Evolutionary conservation across 768 basidiomycete genomes (phyloP).

Genomic region (Exidia glandulosa): DNA sequence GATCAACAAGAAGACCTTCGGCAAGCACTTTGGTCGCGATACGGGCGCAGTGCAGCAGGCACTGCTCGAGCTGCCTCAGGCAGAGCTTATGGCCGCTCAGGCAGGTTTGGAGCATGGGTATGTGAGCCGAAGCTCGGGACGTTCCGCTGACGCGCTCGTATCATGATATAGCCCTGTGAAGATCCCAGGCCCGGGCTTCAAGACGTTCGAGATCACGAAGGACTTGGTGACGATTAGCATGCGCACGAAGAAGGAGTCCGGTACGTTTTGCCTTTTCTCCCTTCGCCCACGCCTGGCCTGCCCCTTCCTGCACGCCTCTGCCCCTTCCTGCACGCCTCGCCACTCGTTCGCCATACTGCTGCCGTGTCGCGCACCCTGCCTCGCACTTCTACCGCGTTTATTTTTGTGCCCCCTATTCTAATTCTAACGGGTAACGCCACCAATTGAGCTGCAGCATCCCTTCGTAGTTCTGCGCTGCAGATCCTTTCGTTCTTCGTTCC

Average conservation of each 20-base stretch:
- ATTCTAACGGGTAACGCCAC: too few relatives aligned
- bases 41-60: slow-evolving; percentile 52
- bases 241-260: slow-evolving; percentile 78
- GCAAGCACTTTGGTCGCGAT: slow-evolving; percentile 82
- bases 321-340: slow-evolving; percentile 12
- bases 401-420: too few relatives aligned
- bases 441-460: too few relatives aligned
- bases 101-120: slow-evolving; percentile 67
- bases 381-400: too few relatives aligned
- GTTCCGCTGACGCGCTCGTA: background rate
- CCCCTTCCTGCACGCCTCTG: background rate
- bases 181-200: slow-evolving; percentile 49
- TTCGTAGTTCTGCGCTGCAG: too few relatives aligned
- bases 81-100: slow-evolving; percentile 52
- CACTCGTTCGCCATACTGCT: too few relatives aligned
- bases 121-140: too few relatives aligned
- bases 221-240: slow-evolving; percentile 68
- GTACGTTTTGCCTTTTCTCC: slow-evolving; percentile 21
- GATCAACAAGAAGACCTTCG: slow-evolving; percentile 81
- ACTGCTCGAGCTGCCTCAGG: slow-evolving; percentile 58
- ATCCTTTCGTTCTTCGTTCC: too few relatives aligned
- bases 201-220: slow-evolving; percentile 57
- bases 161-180: slow-evolving; percentile 34
- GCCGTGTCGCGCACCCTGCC: too few relatives aligned
- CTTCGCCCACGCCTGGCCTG: slow-evolving; percentile 8